Evolutionary conservation across 2,329 filamentous ascomycete species (phyloP).

Genomic region (Penicillium concentricum): DNA sequence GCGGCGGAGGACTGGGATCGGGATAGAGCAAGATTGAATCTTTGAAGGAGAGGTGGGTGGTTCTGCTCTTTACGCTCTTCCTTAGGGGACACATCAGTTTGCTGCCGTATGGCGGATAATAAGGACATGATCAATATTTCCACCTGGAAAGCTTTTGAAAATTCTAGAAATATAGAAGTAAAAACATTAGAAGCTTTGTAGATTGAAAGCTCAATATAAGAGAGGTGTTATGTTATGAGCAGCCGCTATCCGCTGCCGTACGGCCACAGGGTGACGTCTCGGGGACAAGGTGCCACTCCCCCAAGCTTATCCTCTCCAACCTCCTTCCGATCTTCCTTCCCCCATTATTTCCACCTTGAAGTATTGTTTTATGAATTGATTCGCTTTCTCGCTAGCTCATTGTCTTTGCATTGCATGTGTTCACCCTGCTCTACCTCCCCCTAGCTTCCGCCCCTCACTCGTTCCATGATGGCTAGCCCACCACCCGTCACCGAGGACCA

Average conservation of each 20-base stretch:
- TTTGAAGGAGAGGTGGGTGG: background rate
- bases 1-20: background rate
- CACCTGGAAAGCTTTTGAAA: background rate
- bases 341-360: background rate
- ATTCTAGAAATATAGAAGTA: background rate
- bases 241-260: conserved; percentile 5
- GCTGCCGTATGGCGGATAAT: background rate
- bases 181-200: background rate
- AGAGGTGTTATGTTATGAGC: background rate
- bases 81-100: background rate
- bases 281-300: conserved; percentile 17
- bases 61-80: background rate
- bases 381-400: conserved; percentile 8
- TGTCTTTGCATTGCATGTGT: conserved; percentile 23
- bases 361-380: conserved; percentile 11
- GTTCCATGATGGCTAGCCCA: conserved; percentile 47
- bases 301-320: conserved; percentile 25
- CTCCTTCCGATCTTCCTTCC: conserved; percentile 11
- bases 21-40: background rate
- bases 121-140: background rate
- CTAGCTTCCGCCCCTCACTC: conserved; percentile 22
- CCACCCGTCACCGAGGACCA: conserved; percentile 72
- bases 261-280: conserved; percentile 17
- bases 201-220: background rate
- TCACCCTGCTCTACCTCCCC: conserved; percentile 25